Evolutionary conservation across 2,329 filamentous ascomycete species (phyloP), one percentile per base, ranked within the genome.

Genomic region (Penicillium sp.): DNA sequence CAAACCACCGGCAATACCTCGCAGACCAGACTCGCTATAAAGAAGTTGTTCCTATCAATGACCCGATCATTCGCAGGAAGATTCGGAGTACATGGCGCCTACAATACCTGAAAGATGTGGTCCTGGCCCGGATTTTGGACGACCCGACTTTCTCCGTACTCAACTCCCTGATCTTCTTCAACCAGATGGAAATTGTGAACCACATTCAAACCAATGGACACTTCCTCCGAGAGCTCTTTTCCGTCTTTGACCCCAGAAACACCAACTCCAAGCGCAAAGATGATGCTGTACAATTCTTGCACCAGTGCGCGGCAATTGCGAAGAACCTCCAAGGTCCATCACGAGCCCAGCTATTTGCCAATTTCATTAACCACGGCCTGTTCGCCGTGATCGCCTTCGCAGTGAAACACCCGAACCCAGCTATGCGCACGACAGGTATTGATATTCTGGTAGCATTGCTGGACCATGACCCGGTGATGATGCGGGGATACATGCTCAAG

Each of bases 71-170:
- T 61, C 87, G 88, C 65, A 88, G 86, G 67, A 98, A 98, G 79
- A 98, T 99, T 39, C 93, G 97, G 71, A 91, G 93, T 74, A 98
- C 95, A 1, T 97, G 97, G 78, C 90, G 95, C 39, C 79, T 99
- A 33, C 93, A 96, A 71, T 99, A 99, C 72, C 83, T 99, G 54
- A 99, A 98, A 74, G 95, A 99, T 69, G 95, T 99, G n/a, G 93
- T 98, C 1, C 84, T 99, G 44, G 95, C 95, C 29, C 87, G 95
- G 61, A 98, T 99, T 62, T 83, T 99, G 59, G 95, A 99, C 76
- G 95, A 99, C 73, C 93, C 93, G 49, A 99, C 95, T 21, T 99
- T 98, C 74, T 96, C 91, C 24, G 93, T 98, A 26, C 87, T 99
- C 63, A 99, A 98, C 77, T 96, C 92, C 50, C 84, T 98, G 66